Evolutionary conservation across 495 filamentous ascomycete species (phyloP), one percentile per base, ranked within the genome.

Genomic region (Aspergillus bertholletiae): DNA sequence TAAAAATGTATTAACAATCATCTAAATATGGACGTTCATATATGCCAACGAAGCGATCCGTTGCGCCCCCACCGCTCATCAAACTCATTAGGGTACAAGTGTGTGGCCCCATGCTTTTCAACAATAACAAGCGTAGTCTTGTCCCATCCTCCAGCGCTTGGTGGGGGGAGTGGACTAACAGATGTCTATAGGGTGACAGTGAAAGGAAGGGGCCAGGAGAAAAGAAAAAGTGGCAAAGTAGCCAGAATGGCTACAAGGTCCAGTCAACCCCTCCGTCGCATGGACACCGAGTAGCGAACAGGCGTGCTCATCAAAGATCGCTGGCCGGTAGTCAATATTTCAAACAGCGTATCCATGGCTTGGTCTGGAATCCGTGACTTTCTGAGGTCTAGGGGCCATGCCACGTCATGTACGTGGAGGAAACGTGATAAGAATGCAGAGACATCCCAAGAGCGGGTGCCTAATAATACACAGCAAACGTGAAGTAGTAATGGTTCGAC

Each of bases 261-360:
- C 23, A 51, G 34, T 26, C 18, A 23, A 26, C 23, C 21, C 35
- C 35, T 21, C 21, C 13, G 34, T 15, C 13, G 2, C 34, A n/a
- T 37, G 6, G 13, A 7, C 8, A 30, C 8, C 3, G 23, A 41
- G 22, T 12, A n/a, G 2, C 49, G 23, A 11, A 44, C 40, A 26
- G 20, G 7, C 24, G 50, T 12, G 32, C 22, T 54, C 23, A 20
- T 17, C 17, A 24, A 28, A 43, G 26, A 41, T 37, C 22, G 45
- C 53, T 48, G 20, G 20, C 39, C 39, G 39, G 39, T 22, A 22
- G 37, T 40, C n/a, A 18, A 13, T 17, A 15, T 49, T 39, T 18
- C 32, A 22, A 63, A 64, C 61, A 64, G 60, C 57, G 56, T 65
- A 60, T 64, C 60, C 63, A 63, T 69, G 65, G 62, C 59, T 69